Evolutionary conservation across 2,329 filamentous ascomycete genomes (phyloP).

Genomic region (Myriosclerotinia curreyana): DNA sequence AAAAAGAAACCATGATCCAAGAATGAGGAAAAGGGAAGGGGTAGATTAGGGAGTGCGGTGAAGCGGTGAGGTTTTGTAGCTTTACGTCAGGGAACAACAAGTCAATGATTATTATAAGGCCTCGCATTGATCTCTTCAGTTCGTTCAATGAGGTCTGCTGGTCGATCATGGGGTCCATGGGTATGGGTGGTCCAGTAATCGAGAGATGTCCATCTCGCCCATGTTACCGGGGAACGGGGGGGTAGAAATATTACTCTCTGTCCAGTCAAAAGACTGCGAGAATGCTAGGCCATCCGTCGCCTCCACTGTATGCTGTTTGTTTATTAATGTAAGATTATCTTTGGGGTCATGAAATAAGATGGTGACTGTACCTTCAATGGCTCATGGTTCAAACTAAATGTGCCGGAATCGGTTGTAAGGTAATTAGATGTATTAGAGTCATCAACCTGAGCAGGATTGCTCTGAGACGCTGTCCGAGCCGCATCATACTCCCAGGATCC

Average conservation of each 20-base stretch:
- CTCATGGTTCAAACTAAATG: conserved; percentile 30
- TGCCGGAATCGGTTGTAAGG: conserved; percentile 13
- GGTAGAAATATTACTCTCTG: conserved; percentile 41
- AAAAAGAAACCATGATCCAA: background rate
- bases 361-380: conserved; percentile 33
- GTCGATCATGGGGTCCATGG: background rate
- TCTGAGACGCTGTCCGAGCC: conserved; percentile 4
- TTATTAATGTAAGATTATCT: conserved; percentile 28
- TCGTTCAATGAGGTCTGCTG: background rate
- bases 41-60: background rate
- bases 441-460: background rate
- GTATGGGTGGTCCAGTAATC: conserved; percentile 40
- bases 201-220: conserved; percentile 61
- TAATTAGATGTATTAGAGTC: conserved; percentile 2
- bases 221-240: conserved; percentile 44
- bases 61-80: too few relatives aligned
- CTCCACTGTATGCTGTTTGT: conserved; percentile 27
- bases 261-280: conserved; percentile 46
- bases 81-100: background rate
- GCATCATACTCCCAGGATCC: conserved; percentile 28
- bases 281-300: conserved; percentile 40
- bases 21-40: background rate
- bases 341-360: conserved; percentile 25
- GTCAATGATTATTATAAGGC: background rate
- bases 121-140: background rate